These are phyloP conservation scores for Sindora glabra DNA, from an alignment of 306 rosid species.

Conservation along the genomic window DNA sequence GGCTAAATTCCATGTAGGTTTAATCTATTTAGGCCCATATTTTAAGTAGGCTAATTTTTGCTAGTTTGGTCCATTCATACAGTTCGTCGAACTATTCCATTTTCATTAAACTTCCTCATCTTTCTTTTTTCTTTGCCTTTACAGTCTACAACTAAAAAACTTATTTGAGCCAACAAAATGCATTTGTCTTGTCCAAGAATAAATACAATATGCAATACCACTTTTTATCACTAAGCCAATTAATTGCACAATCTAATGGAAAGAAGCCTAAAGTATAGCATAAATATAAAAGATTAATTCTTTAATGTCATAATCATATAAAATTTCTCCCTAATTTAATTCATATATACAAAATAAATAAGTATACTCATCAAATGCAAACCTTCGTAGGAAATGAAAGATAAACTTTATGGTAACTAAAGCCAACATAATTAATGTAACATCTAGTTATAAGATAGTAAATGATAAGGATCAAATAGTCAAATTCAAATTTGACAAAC, in stretches of 20 bases:
- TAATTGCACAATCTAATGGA: background rate
- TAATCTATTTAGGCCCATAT: too few species aligned
- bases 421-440: conserved; percentile 95
- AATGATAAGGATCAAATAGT: conserved; percentile 5
- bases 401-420: conserved; percentile 96
- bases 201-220: conserved; percentile 66
- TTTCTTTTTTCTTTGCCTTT: conserved; percentile 84
- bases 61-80: too few species aligned
- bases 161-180: conserved; percentile 87
- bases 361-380: conserved; percentile 20
- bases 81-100: too few species aligned
- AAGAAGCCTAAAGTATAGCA: conserved; percentile 4
- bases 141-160: conserved; percentile 82
- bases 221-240: conserved; percentile 6
- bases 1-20: too few species aligned
- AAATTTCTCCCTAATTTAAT: background rate
- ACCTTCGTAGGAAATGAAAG: conserved; percentile 97
- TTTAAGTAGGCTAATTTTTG: too few species aligned
- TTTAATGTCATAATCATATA: background rate
- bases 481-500: background rate
- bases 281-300: background rate
- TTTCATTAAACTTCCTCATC: conserved; percentile 81
- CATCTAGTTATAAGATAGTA: conserved; percentile 59
- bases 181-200: conserved; percentile 95
- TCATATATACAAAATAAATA: conserved; percentile 5